Conservation (phyloP, 768 basidiomycete genomes). For the Russula sp. region DNA sequence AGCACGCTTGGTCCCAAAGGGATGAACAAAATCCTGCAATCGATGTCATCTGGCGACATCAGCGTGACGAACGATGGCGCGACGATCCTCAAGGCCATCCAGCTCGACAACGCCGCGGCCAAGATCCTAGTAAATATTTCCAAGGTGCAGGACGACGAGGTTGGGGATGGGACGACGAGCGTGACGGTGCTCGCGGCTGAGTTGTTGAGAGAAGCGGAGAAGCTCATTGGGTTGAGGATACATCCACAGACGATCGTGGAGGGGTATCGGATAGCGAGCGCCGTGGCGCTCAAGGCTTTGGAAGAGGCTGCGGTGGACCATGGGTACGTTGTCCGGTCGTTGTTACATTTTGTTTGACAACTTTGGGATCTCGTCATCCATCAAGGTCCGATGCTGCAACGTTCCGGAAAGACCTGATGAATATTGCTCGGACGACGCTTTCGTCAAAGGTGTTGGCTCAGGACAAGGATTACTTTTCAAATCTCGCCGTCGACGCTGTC, state of each 20-base stretch:
- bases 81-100: slow-evolving; percentile 95
- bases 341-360: background rate
- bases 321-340: slow-evolving; percentile 49
- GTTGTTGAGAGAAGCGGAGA: slow-evolving; percentile 91
- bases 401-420: slow-evolving; percentile 90
- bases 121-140: slow-evolving; percentile 99
- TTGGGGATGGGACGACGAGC: slow-evolving; percentile 92
- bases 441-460: slow-evolving; percentile 95
- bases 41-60: slow-evolving; percentile 82
- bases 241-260: slow-evolving; percentile 99
- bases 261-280: slow-evolving; percentile 90
- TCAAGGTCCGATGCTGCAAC: slow-evolving; percentile 61
- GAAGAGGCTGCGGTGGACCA: slow-evolving; percentile 82
- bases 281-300: slow-evolving; percentile 78
- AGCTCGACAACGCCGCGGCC: slow-evolving; percentile 96
- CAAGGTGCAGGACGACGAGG: slow-evolving; percentile 99
- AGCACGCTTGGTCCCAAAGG: slow-evolving; percentile 98
- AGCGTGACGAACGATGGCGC: slow-evolving; percentile 99
- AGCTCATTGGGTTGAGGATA: slow-evolving; percentile 85
- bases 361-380: background rate
- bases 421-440: slow-evolving; percentile 93
- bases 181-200: slow-evolving; percentile 93
- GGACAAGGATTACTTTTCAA: slow-evolving; percentile 97
- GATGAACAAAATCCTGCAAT: slow-evolving; percentile 99
- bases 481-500: slow-evolving; percentile 96